Base-by-base conservation (phyloP, 2,329 filamentous ascomycete genomes). In the Lecanicillium sp. region DNA sequence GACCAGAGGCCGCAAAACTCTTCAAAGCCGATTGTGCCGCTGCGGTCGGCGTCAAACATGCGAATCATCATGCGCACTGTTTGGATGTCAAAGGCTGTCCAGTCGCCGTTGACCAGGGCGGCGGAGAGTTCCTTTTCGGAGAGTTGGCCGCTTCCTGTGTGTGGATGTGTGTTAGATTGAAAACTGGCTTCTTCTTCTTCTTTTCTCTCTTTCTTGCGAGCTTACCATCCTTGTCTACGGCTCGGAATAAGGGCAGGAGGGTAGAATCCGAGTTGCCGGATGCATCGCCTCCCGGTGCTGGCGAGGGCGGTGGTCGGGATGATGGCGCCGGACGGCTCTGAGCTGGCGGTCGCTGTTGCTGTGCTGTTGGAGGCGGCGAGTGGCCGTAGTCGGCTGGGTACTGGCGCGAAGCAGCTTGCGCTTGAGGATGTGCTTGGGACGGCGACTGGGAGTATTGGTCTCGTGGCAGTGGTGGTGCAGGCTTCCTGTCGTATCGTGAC, bases 61-160 rank as follows among this genome's bases (percentile, higher is more conserved):
- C 89, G 84, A 50, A 98, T 95, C 89, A 98, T 95, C 86, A 96
- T 95, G 55, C 83, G 83, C 48, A 96, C 89, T 2, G 92, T 98
- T 52, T 95, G 85, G 4, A 80, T 74, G 62, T 98, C 89, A 59
- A 98, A 98, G 4, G 87, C 78, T 2, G 86, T 86, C 78, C 86
- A 95, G 70, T 98, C 92, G 40, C 89, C 90, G 57, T 98, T 98
- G 43, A 96, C 89, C 5, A 98, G 78, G 15, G 92, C 92, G 2
- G 85, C 82, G 9, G 85, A 83, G 30, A 98, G 80, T 61, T 96
- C 90, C 37, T 73, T 72, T 62, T 95, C 89, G 3, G 84, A 88
- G 33, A 98, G 74, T 47, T 88, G 79, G 15, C 90, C 89, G 37
- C 75, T 87, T 40, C 79, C 82, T 76, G 58, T 59, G 22, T 49